phyloP scores from a whole-genome alignment of 495 filamentous ascomycete genomes.

The Aspergillus coremiiformis region DNA sequence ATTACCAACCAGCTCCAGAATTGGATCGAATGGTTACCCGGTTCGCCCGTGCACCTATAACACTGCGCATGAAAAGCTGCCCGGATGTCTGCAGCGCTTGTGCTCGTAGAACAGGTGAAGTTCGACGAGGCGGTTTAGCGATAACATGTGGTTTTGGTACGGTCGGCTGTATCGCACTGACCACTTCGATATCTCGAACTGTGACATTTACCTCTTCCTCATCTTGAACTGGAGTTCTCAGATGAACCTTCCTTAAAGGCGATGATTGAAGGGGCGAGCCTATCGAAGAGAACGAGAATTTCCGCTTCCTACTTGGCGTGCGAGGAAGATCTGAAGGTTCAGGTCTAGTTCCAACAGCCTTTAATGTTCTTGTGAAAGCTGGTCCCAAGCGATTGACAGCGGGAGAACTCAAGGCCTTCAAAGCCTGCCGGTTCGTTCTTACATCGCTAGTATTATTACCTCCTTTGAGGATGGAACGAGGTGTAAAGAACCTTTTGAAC shows the following conservation, averaged over 20 bases:
- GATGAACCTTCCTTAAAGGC: slow-evolving; percentile 40
- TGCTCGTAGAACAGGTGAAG: slow-evolving; percentile 36
- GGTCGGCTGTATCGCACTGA: slow-evolving; percentile 6
- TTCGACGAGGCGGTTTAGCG: slow-evolving; percentile 20
- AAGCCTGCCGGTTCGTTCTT: slow-evolving; percentile 52
- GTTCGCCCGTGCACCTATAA: slow-evolving; percentile 28
- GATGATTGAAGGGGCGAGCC: slow-evolving; percentile 51
- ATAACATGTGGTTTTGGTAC: slow-evolving; percentile 11
- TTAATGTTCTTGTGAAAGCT: slow-evolving; percentile 37
- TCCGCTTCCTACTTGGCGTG: slow-evolving; percentile 39
- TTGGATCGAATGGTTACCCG: slow-evolving; percentile 34
- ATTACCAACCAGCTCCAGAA: slow-evolving; percentile 36
- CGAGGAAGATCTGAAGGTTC: slow-evolving; percentile 26
- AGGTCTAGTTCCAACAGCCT: slow-evolving; percentile 25
- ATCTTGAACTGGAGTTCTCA: slow-evolving; percentile 25
- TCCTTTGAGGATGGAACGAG: slow-evolving; percentile 43
- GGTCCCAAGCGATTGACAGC: slow-evolving; percentile 51
- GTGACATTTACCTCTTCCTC: slow-evolving; percentile 27
- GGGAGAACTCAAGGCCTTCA: slow-evolving; percentile 62
- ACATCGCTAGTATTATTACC: slow-evolving; percentile 35
- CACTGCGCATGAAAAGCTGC: slow-evolving; percentile 35
- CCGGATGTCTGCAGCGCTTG: slow-evolving; percentile 36
- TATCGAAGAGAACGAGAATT: slow-evolving; percentile 38
- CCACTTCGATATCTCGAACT: slow-evolving; percentile 29
- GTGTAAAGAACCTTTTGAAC: slow-evolving; percentile 81